phyloP scores from a whole-genome alignment of 2,329 filamentous ascomycete genomes.

The Aspergillus aculeatus region DNA sequence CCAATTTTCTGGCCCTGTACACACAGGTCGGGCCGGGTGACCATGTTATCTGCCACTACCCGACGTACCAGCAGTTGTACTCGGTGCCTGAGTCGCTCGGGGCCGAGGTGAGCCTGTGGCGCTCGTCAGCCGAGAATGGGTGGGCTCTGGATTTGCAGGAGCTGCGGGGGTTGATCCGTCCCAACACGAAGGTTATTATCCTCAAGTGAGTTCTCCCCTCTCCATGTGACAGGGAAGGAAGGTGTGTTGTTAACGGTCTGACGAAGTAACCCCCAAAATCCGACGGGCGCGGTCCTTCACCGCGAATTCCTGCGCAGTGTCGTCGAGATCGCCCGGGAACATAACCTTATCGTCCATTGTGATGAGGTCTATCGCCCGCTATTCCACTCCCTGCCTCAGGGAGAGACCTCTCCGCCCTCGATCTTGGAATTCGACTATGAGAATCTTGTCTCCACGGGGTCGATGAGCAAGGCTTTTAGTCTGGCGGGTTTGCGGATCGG shows the following conservation, averaged over 20 bases:
- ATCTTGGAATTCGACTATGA: slow-evolving; percentile 70
- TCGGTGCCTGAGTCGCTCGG: slow-evolving; percentile 71
- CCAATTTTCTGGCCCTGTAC: slow-evolving; percentile 81
- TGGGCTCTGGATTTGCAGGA: slow-evolving; percentile 68
- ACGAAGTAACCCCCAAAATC: slow-evolving; percentile 70
- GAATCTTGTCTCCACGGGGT: slow-evolving; percentile 71
- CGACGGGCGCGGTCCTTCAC: slow-evolving; percentile 69
- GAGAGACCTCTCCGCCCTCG: slow-evolving; percentile 59
- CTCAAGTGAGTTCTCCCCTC: slow-evolving; percentile 48
- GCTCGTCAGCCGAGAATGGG: slow-evolving; percentile 60
- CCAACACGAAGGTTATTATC: slow-evolving; percentile 58
- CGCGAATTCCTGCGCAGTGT: slow-evolving; percentile 59
- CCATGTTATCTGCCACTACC: slow-evolving; percentile 83
- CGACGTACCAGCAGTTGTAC: slow-evolving; percentile 84
- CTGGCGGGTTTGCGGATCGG: slow-evolving; percentile 78
- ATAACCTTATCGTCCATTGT: slow-evolving; percentile 64
- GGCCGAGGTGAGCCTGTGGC: slow-evolving; percentile 76
- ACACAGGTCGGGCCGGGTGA: slow-evolving; percentile 69
- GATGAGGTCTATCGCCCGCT: slow-evolving; percentile 84
- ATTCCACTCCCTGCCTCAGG: slow-evolving; percentile 65
- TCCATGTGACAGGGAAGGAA: neutral
- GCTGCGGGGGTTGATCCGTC: slow-evolving; percentile 60
- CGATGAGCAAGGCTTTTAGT: slow-evolving; percentile 81
- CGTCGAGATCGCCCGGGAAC: slow-evolving; percentile 60
- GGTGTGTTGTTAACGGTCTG: neutral